phyloP scores from a whole-genome alignment of 495 filamentous ascomycete species.

The Penicilliopsis zonata region DNA sequence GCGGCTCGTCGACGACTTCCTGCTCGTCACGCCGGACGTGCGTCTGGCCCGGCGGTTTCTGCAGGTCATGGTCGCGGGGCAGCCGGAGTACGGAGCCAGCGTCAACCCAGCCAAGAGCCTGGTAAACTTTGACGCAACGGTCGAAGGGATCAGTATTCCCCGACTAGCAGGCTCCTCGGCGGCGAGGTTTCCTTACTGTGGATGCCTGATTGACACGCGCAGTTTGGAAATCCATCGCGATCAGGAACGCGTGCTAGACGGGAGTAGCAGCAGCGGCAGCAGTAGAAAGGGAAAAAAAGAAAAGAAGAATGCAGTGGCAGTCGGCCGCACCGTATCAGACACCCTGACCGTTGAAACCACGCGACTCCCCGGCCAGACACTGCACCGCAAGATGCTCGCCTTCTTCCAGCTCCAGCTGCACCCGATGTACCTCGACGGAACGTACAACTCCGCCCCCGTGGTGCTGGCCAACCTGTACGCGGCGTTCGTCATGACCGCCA shows the following conservation, averaged over 20 bases:
- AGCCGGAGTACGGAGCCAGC: constrained; percentile 65
- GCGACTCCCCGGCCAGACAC: constrained; percentile 54
- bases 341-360: constrained; percentile 68
- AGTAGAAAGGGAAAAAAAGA: too few species aligned
- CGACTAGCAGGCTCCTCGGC: constrained; percentile 28
- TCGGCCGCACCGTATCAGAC: constrained; percentile 31
- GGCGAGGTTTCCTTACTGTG: constrained; percentile 95
- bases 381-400: constrained; percentile 67
- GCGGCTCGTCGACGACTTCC: constrained; percentile 82
- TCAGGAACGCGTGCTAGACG: constrained; percentile 33
- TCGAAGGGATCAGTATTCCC: constrained; percentile 44
- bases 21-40: constrained; percentile 65
- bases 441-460: constrained; percentile 56
- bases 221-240: constrained; percentile 67
- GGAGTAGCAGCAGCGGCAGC: constrained; percentile 28
- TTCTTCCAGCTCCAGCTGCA: constrained; percentile 80
- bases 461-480: constrained; percentile 64
- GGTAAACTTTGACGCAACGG: constrained; percentile 65
- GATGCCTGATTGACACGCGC: constrained; percentile 57
- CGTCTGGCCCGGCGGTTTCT: constrained; percentile 58
- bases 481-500: constrained; percentile 63
- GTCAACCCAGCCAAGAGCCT: constrained; percentile 72
- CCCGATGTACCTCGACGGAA: constrained; percentile 79
- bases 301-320: too few species aligned
- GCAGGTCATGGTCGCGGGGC: constrained; percentile 63